Evolutionary conservation across 495 filamentous ascomycete genomes (phyloP), one percentile per base, ranked within the genome.

Genomic region (Neurospora pannonica): DNA sequence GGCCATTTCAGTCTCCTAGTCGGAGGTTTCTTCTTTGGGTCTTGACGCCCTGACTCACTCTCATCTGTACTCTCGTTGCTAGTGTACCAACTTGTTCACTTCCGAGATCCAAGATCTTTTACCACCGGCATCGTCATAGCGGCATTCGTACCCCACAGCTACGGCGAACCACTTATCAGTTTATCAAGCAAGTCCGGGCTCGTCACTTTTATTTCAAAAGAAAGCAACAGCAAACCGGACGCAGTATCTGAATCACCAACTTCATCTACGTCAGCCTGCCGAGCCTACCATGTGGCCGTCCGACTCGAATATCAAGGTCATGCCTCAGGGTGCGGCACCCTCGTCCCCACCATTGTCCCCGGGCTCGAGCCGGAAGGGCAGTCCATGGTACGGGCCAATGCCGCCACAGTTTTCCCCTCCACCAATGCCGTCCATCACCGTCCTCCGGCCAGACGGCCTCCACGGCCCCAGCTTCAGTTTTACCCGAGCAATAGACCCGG

Each of bases 21-120:
- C 85, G 86, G 87, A 89, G 86, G 81, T 84, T 86, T 76, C 78
- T 84, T 81, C 81, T 83, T 81, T 83, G 84, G 84, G 84, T 84
- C 71, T 80, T 84, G 77, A 85, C 83, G 70, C 84, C 83, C 79
- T 86, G 82, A 86, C 76, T 74, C 72, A 42, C 70, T 21, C 39
- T 73, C n/a, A 71, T 54, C 40, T 67, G 8, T 54, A 28, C 42
- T 43, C 40, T 60, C 15, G 69, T 19, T 67, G 17, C 11, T 67
- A 10, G 13, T 36, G 28, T 67, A 67, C 54, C 54, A 67, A 67
- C 54, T 34, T 67, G 54, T 67, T 67, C 7, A 67, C 54, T 9
- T 9, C 54, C 54, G 28, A 34, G 13, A 9, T 4, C 28, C 54
- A 67, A 67, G 6, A 34, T 80, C 71, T 71, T 17, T 79, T 38